phyloP scores from a whole-genome alignment of 2,329 filamentous ascomycete genomes.

The Canariomyces notabilis region DNA sequence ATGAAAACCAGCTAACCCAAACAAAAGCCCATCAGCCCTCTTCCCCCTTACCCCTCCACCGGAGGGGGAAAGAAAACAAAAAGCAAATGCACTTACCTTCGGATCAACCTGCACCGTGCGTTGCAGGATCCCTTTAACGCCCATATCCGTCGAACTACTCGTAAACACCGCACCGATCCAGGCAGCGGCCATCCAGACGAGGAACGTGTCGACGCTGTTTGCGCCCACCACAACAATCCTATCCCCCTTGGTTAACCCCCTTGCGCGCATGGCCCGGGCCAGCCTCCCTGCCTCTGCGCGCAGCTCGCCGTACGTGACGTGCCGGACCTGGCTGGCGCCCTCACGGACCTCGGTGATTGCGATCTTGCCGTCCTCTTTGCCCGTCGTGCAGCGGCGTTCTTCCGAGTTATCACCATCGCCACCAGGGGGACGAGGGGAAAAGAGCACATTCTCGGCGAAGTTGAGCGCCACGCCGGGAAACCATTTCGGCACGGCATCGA shows the following conservation, averaged over 20 bases:
- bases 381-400: slow-evolving; percentile 43
- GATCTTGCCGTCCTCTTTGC: slow-evolving; percentile 67
- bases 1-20: slow-evolving; percentile 65
- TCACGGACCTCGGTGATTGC: slow-evolving; percentile 70
- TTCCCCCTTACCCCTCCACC: no score
- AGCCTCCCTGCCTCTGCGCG: slow-evolving; percentile 53
- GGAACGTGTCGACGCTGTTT: slow-evolving; percentile 69
- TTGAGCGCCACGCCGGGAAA: slow-evolving; percentile 71
- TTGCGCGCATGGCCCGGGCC: slow-evolving; percentile 60
- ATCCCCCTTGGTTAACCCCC: slow-evolving; percentile 66
- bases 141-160: slow-evolving; percentile 77
- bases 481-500: slow-evolving; percentile 70
- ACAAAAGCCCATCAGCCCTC: not conserved
- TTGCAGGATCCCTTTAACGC: slow-evolving; percentile 70
- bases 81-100: slow-evolving; percentile 39
- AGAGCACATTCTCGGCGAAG: slow-evolving; percentile 77
- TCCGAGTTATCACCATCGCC: no score
- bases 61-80: no score
- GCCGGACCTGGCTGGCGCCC: slow-evolving; percentile 49
- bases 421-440: slow-evolving; percentile 38
- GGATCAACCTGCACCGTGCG: slow-evolving; percentile 70
- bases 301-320: slow-evolving; percentile 65
- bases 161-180: slow-evolving; percentile 72
- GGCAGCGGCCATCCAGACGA: slow-evolving; percentile 63
- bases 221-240: slow-evolving; percentile 69